These are phyloP conservation scores for Sporisorium exsertum DNA, from an alignment of 1,284 basidiomycete species.

Conservation along the genomic window DNA sequence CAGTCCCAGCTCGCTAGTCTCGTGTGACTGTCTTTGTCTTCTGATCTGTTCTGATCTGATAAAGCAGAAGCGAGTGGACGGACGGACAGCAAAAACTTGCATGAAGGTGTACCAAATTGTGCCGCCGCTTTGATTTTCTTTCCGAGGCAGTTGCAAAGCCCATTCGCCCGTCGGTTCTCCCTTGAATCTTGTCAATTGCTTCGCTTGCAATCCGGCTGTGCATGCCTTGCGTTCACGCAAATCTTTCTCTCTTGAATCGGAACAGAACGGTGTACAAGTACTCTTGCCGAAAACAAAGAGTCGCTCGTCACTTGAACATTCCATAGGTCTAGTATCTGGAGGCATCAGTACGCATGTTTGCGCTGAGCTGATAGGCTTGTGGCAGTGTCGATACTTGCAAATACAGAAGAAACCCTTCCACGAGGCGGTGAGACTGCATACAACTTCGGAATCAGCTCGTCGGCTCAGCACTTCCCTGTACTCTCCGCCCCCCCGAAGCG, in stretches of 20 bases:
- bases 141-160: not conserved
- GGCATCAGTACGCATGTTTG: too few relatives aligned
- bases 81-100: not conserved
- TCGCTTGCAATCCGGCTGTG: not conserved
- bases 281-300: not conserved
- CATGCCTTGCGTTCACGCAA: not conserved
- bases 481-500: not conserved
- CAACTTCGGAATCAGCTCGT: not conserved
- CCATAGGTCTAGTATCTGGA: too few relatives aligned
- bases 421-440: not conserved
- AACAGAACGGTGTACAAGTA: not conserved
- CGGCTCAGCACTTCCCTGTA: not conserved
- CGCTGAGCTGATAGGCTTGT: not conserved
- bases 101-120: not conserved
- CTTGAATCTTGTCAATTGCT: not conserved
- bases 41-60: conserved; percentile 5
- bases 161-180: conserved; percentile 13
- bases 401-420: not conserved
- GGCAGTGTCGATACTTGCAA: not conserved
- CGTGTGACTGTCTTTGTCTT: not conserved
- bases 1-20: not conserved
- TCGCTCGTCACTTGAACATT: not conserved
- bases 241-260: not conserved
- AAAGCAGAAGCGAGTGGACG: not conserved
- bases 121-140: conserved; percentile 6